These are phyloP conservation scores for Fusarium armeniacum DNA, from an alignment of 2,329 filamentous ascomycete species.

Conservation along the genomic window DNA sequence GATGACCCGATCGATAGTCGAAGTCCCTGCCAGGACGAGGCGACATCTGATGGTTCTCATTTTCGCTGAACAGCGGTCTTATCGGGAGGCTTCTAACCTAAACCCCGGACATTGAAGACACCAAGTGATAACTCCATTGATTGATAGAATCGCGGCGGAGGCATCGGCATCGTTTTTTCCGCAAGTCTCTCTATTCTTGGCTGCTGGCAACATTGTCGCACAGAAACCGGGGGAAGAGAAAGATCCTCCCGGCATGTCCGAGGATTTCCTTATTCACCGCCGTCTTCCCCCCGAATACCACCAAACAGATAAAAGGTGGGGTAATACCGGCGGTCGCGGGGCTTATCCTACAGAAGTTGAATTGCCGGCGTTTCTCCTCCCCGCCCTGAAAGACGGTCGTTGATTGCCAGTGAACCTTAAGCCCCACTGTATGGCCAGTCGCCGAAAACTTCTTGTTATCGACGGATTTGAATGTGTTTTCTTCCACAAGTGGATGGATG, in stretches of 20 bases:
- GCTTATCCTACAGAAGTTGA: slow-evolving; percentile 3
- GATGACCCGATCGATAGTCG: no score
- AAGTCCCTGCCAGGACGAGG: neutral
- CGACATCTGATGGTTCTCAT: neutral
- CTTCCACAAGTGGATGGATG: no score
- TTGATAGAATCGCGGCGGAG: slow-evolving; percentile 25
- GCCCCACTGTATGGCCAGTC: no score
- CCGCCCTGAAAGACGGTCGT: no score
- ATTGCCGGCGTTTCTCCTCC: neutral
- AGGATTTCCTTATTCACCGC: slow-evolving; percentile 38
- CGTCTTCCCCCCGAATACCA: slow-evolving; percentile 26
- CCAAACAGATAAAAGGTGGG: slow-evolving; percentile 11
- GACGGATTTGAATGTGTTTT: no score
- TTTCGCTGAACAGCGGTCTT: neutral
- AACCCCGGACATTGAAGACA: slow-evolving; percentile 10
- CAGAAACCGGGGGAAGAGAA: slow-evolving; percentile 4
- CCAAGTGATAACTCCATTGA: neutral
- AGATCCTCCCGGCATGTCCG: slow-evolving; percentile 34
- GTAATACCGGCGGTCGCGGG: slow-evolving; percentile 25
- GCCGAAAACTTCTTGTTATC: no score
- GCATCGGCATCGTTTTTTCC: slow-evolving; percentile 11
- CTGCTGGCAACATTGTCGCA: slow-evolving; percentile 6
- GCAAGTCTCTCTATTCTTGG: slow-evolving; percentile 11
- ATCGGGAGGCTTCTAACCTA: slow-evolving; percentile 6
- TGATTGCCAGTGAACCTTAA: no score